Conservation (phyloP, 1,139 yeast species). For the Eremothecium cymbalariae region DNA sequence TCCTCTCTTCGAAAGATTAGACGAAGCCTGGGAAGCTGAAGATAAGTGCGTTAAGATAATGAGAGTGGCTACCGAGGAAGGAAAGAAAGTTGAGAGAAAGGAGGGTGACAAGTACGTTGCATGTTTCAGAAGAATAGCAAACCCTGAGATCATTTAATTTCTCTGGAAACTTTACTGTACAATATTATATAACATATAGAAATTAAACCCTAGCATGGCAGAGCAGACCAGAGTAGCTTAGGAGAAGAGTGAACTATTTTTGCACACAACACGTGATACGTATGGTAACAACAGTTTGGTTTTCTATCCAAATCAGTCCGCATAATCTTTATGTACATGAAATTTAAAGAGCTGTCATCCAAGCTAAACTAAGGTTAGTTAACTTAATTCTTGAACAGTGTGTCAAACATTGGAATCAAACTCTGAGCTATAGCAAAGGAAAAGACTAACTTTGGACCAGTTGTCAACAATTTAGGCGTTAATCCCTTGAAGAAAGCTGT, state of each 20-base stretch:
- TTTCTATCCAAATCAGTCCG: too few species aligned
- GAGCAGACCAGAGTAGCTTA: too few species aligned
- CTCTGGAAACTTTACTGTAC: too few species aligned
- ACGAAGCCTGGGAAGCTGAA: conserved; percentile 65
- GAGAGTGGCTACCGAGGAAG: conserved; percentile 93
- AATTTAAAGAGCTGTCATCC: too few species aligned
- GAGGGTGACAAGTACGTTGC: conserved; percentile 83
- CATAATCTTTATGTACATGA: too few species aligned
- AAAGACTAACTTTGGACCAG: conserved; percentile 97
- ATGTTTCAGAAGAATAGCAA: conserved; percentile 70
- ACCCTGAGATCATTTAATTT: conserved; percentile 35
- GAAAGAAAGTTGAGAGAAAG: conserved; percentile 89
- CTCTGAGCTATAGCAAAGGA: conserved; percentile 95
- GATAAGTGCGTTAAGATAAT: conserved; percentile 81
- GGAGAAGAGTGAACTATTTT: too few species aligned
- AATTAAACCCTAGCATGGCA: too few species aligned
- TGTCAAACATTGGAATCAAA: conserved; percentile 91
- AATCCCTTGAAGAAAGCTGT: conserved; percentile 94
- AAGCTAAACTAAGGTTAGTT: too few species aligned
- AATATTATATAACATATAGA: too few species aligned
- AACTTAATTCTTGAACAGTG: conserved; percentile 36
- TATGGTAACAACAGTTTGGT: too few species aligned
- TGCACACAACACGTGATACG: too few species aligned
- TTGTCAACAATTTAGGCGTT: conserved; percentile 90
- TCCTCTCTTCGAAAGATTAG: conserved; percentile 78